phyloP scores from a whole-genome alignment of 345 rosid species.

The Salix arbutifolia region DNA sequence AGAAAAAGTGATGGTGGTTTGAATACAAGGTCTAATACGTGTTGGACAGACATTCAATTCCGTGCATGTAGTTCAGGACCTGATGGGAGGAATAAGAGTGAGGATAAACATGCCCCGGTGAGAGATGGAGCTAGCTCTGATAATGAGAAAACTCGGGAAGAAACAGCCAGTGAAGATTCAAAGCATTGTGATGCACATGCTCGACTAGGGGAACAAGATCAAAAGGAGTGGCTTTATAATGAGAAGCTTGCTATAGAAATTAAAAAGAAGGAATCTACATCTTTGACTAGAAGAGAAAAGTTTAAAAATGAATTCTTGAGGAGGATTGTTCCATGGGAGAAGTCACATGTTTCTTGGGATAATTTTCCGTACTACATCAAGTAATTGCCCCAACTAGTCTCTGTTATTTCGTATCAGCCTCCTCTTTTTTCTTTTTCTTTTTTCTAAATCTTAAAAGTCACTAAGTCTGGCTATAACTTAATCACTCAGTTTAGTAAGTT shows the following conservation, averaged over 20 bases:
- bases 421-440: neutral
- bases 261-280: slow-evolving; percentile 76
- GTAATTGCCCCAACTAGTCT: slow-evolving; percentile 42
- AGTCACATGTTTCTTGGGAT: slow-evolving; percentile 83
- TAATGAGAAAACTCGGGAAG: slow-evolving; percentile 38
- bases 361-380: slow-evolving; percentile 85
- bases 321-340: slow-evolving; percentile 90
- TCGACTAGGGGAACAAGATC: slow-evolving; percentile 84
- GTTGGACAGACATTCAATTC: slow-evolving; percentile 34
- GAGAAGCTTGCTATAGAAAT: slow-evolving; percentile 70
- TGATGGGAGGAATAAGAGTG: slow-evolving; percentile 77
- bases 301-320: slow-evolving; percentile 73
- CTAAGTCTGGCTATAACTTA: slow-evolving; percentile 11
- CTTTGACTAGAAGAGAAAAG: slow-evolving; percentile 62
- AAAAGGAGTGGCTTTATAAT: slow-evolving; percentile 83
- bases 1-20: slow-evolving; percentile 20
- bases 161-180: slow-evolving; percentile 28
- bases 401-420: slow-evolving; percentile 2
- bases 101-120: slow-evolving; percentile 50
- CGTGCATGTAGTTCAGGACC: slow-evolving; percentile 74
- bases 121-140: slow-evolving; percentile 41
- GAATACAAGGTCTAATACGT: slow-evolving; percentile 18
- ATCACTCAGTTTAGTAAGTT: neutral
- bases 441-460: neutral
- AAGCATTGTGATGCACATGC: slow-evolving; percentile 51